Percentiles rank a stretch among this genome's conserved stretches.
Evolutionary conservation across 176 grass and related monocot genomes (phyloP).

Genomic region (Aegilops tauschii): DNA sequence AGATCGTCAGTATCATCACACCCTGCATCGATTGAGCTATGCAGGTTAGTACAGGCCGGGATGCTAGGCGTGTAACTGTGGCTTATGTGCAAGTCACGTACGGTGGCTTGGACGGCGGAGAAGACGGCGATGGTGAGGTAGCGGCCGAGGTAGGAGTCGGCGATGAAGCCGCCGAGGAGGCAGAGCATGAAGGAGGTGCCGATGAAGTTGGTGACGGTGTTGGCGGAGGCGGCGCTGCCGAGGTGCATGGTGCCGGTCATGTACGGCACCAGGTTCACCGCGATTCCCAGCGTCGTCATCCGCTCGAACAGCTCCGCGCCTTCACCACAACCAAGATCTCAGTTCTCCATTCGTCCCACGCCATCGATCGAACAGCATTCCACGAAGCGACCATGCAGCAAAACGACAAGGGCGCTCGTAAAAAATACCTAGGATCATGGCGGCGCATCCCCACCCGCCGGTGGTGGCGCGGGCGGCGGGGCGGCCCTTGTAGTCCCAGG

Average conservation of each 20-base stretch:
- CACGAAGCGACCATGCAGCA: neutral
- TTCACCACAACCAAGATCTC: constrained; percentile 7
- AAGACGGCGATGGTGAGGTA: constrained; percentile 95
- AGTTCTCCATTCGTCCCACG: too few relatives aligned
- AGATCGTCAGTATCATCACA: constrained; percentile 75
- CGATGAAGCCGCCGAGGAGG: constrained; percentile 89
- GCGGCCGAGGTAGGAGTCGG: constrained; percentile 92
- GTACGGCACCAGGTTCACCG: constrained; percentile 94
- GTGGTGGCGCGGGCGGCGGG: constrained; percentile 51
- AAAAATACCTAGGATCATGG: constrained; percentile 73
- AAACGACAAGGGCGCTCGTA: neutral
- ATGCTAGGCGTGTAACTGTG: neutral
- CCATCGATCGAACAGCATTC: neutral
- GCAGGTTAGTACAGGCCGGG: neutral
- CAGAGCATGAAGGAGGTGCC: constrained; percentile 97
- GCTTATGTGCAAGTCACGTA: neutral
- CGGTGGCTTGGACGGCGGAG: constrained; percentile 71
- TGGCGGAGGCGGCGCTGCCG: constrained; percentile 76
- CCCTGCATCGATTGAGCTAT: constrained; percentile 33
- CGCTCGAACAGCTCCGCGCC: constrained; percentile 91
- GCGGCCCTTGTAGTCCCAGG: constrained; percentile 84
- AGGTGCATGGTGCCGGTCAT: constrained; percentile 93
- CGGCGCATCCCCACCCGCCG: constrained; percentile 71
- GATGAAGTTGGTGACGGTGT: constrained; percentile 95
- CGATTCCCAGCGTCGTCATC: constrained; percentile 94